Base-by-base conservation (phyloP, 768 basidiomycete genomes). In the Cyclocybe cylindracea region DNA sequence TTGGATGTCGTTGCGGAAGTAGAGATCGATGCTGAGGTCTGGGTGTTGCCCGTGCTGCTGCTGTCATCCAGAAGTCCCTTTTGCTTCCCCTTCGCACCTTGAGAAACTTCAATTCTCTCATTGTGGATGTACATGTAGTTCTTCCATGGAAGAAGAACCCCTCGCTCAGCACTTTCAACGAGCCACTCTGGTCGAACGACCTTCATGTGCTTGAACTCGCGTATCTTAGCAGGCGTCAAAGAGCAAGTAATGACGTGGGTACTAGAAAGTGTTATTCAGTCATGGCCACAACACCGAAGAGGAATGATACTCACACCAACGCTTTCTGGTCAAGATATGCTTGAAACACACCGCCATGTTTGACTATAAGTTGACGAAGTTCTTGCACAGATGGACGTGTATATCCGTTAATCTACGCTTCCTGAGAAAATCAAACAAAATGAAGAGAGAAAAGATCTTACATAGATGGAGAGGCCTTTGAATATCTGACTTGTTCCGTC, bases 191-290 rank as follows among this genome's bases (percentile, higher is more conserved):
- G 93, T 41, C 76, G 77, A 36, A 89, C 94, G 11, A 98, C 88
- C 65, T 94, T 97, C 87, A 96, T 89, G 38, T 87, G 68, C 66
- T 87, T 81, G 68, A 94, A 98, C 61, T 96, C 94, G 16, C 82
- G 82, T 39, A 93, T 80, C 70, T 98, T 99, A 38, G 86, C 84
- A 0, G 92, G 87, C 0, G 96, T 98, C 39, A 99, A 79, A 32
- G 91, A 89, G 57, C 87, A 89, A 3, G 97, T 96, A 44, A 99
- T 76, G 59, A 99, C 87, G 66, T 97, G 94, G 0, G 94, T 96
- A 31, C 91, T 92, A 61, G 8, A 39, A 8, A 37, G 44, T 10
- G 4, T 16, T 44, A 14, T 34, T 42, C 10, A 58, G 29, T 18
- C 10, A 32, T 11, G 37, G 18, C 41, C 33, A 11, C 31, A 10